These are phyloP conservation scores for Lichtheimia ramosa DNA, from an alignment of 371 early-diverging fungal species.

Conservation along the genomic window DNA sequence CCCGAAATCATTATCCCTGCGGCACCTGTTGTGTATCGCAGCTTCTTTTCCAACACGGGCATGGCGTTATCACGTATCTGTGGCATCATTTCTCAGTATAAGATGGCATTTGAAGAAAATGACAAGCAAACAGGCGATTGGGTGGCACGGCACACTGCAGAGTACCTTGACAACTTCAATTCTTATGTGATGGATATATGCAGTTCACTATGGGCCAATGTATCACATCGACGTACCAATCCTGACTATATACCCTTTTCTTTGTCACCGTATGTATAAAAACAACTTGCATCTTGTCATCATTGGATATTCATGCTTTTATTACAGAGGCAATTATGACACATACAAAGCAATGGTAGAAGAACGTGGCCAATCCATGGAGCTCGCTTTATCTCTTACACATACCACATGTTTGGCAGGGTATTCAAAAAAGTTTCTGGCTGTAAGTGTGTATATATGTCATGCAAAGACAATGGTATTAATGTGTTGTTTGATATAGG, in stretches of 20 bases:
- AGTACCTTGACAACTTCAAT: slow-evolving; percentile 57
- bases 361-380: slow-evolving; percentile 30
- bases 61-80: slow-evolving; percentile 60
- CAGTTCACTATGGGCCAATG: slow-evolving; percentile 54
- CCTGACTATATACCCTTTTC: slow-evolving; percentile 41
- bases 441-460: slow-evolving; percentile 14
- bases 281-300: not conserved
- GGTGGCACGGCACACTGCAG: slow-evolving; percentile 37
- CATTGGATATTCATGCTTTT: not conserved
- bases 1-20: slow-evolving; percentile 58
- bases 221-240: slow-evolving; percentile 37
- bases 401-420: slow-evolving; percentile 47
- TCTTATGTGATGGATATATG: slow-evolving; percentile 60
- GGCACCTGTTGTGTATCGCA: slow-evolving; percentile 49
- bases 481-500: slow-evolving; percentile 1
- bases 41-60: slow-evolving; percentile 50
- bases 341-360: slow-evolving; percentile 28
- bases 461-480: not conserved
- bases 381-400: slow-evolving; percentile 42
- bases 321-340: slow-evolving; percentile 26
- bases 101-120: slow-evolving; percentile 40
- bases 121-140: slow-evolving; percentile 29
- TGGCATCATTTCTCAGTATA: slow-evolving; percentile 51
- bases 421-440: slow-evolving; percentile 45
- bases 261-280: slow-evolving; percentile 36